These are phyloP conservation scores for Acacia crassicarpa DNA, from an alignment of 306 rosid genomes.

Conservation along the genomic window DNA sequence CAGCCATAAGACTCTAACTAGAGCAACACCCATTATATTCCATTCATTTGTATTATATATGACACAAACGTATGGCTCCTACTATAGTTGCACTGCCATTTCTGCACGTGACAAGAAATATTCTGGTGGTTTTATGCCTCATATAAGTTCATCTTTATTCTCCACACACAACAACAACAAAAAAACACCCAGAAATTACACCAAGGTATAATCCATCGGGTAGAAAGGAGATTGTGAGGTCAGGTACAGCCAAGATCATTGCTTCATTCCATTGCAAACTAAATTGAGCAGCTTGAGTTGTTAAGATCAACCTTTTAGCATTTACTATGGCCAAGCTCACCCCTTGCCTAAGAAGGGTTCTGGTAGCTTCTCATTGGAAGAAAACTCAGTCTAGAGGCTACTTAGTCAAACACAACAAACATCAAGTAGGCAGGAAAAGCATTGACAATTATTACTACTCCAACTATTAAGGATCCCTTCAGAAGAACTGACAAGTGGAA, in stretches of 20 bases:
- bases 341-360: neutral
- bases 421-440: neutral
- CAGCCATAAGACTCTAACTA: neutral
- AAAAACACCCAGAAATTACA: neutral
- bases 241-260: neutral
- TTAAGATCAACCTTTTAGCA: neutral
- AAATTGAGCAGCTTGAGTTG: neutral
- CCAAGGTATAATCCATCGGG: neutral
- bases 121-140: neutral
- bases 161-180: neutral
- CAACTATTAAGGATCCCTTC: neutral
- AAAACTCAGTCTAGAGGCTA: neutral
- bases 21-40: neutral
- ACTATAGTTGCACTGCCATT: neutral
- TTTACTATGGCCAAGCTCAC: neutral
- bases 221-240: neutral
- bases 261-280: neutral
- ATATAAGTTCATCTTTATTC: neutral
- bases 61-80: constrained; percentile 1
- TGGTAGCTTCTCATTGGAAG: neutral
- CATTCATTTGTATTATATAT: neutral
- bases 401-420: neutral
- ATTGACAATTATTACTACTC: neutral
- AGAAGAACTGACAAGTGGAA: neutral
- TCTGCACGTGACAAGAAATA: constrained; percentile 1